Evolutionary conservation across 164 flowering plant species (phyloP).

Genomic region (Magnolia sinica): DNA sequence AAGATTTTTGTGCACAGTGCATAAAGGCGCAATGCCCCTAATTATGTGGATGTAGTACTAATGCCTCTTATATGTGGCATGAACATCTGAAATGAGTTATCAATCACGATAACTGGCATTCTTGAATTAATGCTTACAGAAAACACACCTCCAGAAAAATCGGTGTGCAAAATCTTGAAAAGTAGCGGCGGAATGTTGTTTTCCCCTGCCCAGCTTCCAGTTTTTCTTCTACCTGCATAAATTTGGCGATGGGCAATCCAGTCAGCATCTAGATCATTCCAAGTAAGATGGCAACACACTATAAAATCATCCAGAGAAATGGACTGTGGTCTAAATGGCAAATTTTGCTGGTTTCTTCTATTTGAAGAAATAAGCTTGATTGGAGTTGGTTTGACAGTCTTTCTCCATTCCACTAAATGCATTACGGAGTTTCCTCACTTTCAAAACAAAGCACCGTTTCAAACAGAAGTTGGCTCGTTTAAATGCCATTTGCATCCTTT

Average conservation of each 20-base stretch:
- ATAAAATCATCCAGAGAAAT: not conserved
- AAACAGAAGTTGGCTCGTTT: no score
- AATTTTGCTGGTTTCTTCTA: not conserved
- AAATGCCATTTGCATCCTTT: no score
- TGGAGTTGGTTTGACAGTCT: not conserved
- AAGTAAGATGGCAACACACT: not conserved
- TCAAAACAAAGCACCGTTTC: not conserved
- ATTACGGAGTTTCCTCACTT: not conserved
- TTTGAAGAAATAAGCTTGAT: not conserved
- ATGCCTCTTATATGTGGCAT: not conserved
- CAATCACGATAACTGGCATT: not conserved
- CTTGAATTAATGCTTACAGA: not conserved
- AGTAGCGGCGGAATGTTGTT: constrained; percentile 68
- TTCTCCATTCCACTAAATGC: not conserved
- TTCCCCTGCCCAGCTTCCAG: constrained; percentile 91
- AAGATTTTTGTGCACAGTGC: no score
- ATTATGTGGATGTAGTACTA: not conserved
- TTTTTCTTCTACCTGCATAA: constrained; percentile 86
- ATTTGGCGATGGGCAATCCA: not conserved
- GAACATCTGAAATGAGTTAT: not conserved
- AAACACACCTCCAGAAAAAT: constrained; percentile 83
- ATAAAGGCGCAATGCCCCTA: no score
- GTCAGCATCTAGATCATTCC: not conserved
- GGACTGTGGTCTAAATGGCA: not conserved
- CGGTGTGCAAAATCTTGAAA: constrained; percentile 94